Evolutionary conservation across 225 moss, liverwort and hornwort genomes (phyloP).

Genomic region (Marchantia polymorpha): DNA sequence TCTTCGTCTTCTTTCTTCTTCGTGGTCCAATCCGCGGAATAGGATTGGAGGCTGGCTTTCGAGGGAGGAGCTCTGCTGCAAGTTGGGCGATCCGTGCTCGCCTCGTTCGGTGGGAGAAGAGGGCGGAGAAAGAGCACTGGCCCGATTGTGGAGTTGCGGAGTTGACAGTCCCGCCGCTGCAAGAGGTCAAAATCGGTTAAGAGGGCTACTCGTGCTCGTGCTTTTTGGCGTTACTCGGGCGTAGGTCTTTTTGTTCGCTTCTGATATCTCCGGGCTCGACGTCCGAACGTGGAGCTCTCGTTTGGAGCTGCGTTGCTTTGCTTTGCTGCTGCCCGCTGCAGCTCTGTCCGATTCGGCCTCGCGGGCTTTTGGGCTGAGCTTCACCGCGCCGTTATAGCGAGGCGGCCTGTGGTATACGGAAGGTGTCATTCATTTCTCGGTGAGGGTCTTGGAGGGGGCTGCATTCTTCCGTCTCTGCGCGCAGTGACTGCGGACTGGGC

Average conservation of each 20-base stretch:
- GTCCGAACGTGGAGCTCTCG: slow-evolving; percentile 8
- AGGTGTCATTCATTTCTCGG: background rate
- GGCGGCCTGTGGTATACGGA: background rate
- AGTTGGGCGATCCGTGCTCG: background rate
- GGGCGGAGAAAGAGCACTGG: background rate
- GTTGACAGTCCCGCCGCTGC: background rate
- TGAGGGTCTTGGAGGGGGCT: background rate
- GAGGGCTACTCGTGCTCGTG: background rate
- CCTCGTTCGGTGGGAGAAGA: background rate
- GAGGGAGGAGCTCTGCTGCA: background rate
- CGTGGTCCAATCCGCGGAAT: background rate
- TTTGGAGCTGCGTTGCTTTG: background rate
- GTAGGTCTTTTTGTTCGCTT: slow-evolving; percentile 1
- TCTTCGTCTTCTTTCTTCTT: background rate
- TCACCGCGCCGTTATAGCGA: background rate
- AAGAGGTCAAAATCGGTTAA: background rate
- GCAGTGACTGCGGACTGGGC: background rate
- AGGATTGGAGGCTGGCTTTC: background rate
- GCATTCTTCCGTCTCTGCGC: background rate
- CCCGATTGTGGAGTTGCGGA: background rate
- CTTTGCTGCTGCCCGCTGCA: too few relatives aligned
- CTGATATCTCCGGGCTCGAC: background rate
- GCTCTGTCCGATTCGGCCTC: background rate
- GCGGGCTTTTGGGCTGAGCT: background rate
- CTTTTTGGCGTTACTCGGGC: slow-evolving; percentile 1